Base-by-base conservation (phyloP, 441 rosid species). In the Syzygium malaccense region DNA sequence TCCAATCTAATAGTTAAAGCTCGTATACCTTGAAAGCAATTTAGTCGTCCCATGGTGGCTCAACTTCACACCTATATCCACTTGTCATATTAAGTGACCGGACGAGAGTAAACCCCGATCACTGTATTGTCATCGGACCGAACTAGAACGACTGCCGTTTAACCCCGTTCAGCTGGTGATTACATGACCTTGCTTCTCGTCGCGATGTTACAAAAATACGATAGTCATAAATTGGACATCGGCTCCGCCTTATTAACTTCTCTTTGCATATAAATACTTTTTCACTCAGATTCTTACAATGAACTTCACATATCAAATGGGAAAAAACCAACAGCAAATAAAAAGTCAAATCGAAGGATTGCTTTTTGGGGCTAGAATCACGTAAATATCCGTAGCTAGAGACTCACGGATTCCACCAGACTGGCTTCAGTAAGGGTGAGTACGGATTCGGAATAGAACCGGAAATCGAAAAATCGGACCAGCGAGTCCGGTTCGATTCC, bases 401-500 rank as follows among this genome's bases (percentile, higher is more conserved):
- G 49, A 64, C 66, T 45, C 30, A 28, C 30, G 5, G 62, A 11
- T 30, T 26, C n/a, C 7, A n/a, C 30, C 15, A 58, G n/a, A 58
- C 14, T 58, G 64, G 64, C 14, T 58, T 57, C 6, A 25, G 14
- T 10, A 45, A 1, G 48, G 9, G 48, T 45, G 9, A 45, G 48
- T 9, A 45, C 9, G 48, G 2, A 7, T 45, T 45, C 7, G 1
- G 2, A 0, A 7, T 45, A 45, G 9, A 8, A 45, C 0, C 1
- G 48, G 0, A 2, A 45, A 45, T 7, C 48, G 48, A 45, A 7
- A 7, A 45, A 45, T 45, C 48, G 48, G 48, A 45, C 7, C 9
- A 7, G 9, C 48, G 1, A 7, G 48, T 45, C 48, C 9, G 9
- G 48, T 45, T 45, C 9, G 2, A 45, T 45, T 45, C 48, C 48